Evolutionary conservation across 805 yeast genomes (phyloP), one percentile per base, ranked within the genome.

Genomic region (Candida krabiensis): DNA sequence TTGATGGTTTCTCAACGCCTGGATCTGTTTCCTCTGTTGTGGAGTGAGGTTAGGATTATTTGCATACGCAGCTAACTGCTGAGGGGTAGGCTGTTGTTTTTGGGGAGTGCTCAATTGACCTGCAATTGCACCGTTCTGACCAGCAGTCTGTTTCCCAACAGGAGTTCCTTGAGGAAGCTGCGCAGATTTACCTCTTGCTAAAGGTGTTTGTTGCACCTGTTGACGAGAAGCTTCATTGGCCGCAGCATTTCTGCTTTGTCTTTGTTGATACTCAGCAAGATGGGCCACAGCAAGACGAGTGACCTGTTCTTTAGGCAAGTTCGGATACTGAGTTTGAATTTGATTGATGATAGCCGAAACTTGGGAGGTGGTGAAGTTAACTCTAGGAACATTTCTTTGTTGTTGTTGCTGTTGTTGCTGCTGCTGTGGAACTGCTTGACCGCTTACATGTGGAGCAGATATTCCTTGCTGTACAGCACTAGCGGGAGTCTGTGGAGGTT

Each of bases 281-380:
- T 80, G 79, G 12, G 79, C 70, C 3, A 83, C 83, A 2, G 87
- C 86, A 40, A 80, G 66, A 41, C 77, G 73, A 2, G 83, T 77
- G 1, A 81, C 85, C 50, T 81, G 83, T 40, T 77, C 82, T 43
- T 79, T 79, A 9, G 78, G 67, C 53, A 79, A 61, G 22, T 69
- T 73, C 2, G 88, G 88, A 54, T 81, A 75, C 49, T 79, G 79
- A n/a, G 72, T 62, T 53, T 80, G 85, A 37, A 81, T 80, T 30
- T 80, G 78, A 47, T 70, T 76, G 40, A 81, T 75, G 28, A 81
- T 72, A 1, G 84, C 81, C 8, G 84, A 72, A 4, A 81, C 83
- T 49, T 81, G 86, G 1, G 80, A 75, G 11, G 80, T 77, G 0
- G 79, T 73, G 56, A 79, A 74, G 22, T 47, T 50, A 26, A 62